These are phyloP conservation scores for Saturnispora bothae DNA, from an alignment of 805 yeast genomes.

Conservation along the genomic window DNA sequence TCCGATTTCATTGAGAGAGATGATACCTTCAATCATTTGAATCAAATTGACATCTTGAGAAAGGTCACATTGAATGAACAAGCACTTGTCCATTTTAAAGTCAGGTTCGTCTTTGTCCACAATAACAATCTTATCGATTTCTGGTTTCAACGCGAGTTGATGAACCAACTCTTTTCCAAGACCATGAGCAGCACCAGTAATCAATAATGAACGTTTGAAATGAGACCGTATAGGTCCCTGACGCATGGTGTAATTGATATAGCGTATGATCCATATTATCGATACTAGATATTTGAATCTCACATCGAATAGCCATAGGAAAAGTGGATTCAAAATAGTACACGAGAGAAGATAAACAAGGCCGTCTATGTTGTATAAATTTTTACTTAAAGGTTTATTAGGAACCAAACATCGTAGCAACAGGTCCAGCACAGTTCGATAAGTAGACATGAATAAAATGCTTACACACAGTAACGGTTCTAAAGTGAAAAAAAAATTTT, in stretches of 20 bases:
- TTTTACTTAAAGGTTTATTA: slow-evolving; percentile 2
- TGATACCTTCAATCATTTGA: slow-evolving; percentile 10
- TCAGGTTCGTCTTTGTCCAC: slow-evolving; percentile 23
- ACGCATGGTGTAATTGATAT: slow-evolving; percentile 10
- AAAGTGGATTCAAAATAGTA: slow-evolving; percentile 12
- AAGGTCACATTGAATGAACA: slow-evolving; percentile 22
- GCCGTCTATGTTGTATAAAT: slow-evolving; percentile 10
- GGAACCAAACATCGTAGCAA: slow-evolving; percentile 3
- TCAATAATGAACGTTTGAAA: slow-evolving; percentile 2
- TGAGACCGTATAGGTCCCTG: not conserved
- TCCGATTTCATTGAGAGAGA: slow-evolving; percentile 15
- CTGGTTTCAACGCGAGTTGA: not conserved
- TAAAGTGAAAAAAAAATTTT: no score
- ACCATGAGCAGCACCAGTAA: slow-evolving; percentile 43
- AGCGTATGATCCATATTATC: slow-evolving; percentile 17
- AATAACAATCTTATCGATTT: slow-evolving; percentile 20
- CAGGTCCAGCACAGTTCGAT: not conserved
- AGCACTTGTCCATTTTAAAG: slow-evolving; percentile 13
- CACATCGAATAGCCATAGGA: slow-evolving; percentile 7
- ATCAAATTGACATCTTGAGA: slow-evolving; percentile 17
- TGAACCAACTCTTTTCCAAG: slow-evolving; percentile 35
- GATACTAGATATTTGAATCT: slow-evolving; percentile 3
- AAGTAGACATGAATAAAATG: slow-evolving; percentile 2
- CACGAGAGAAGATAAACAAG: slow-evolving; percentile 7
- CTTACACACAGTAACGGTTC: no score